Percentiles rank a stretch among this genome's conserved stretches.
Conservation (phyloP, 2,329 filamentous ascomycete species). For the Aspergillus ibericus region DNA sequence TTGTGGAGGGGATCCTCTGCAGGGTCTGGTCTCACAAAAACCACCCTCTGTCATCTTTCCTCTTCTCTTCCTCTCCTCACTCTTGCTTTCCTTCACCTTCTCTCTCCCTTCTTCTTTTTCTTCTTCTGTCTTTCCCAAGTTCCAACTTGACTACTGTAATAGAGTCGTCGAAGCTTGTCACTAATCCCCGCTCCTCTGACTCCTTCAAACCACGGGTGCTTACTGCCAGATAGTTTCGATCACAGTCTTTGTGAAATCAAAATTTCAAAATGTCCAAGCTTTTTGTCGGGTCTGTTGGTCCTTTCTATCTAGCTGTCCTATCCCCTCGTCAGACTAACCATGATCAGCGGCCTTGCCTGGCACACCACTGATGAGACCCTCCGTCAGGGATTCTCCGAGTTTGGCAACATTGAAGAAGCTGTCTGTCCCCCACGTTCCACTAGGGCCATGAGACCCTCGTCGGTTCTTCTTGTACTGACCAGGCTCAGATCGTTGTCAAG, state of each 20-base stretch:
- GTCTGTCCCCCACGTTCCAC: conserved; percentile 58
- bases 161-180: background rate
- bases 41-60: background rate
- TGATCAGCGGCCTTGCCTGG: conserved; percentile 86
- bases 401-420: conserved; percentile 88
- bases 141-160: background rate
- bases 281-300: conserved; percentile 50
- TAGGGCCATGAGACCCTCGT: background rate
- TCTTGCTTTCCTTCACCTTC: background rate
- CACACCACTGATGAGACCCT: conserved; percentile 90
- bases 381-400: conserved; percentile 88
- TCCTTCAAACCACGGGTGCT: conserved; percentile 8
- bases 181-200: background rate
- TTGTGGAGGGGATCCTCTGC: conserved; percentile 1
- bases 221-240: background rate
- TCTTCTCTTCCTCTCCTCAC: background rate
- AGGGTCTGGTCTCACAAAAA: background rate
- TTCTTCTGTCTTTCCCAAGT: background rate
- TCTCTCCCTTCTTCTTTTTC: background rate
- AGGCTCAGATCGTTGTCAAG: conserved; percentile 83
- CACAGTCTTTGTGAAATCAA: conserved; percentile 4
- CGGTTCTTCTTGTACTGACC: conserved; percentile 16
- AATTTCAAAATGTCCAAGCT: conserved; percentile 76
- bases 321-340: conserved; percentile 16
- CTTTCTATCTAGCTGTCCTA: conserved; percentile 10